Percentiles rank a stretch among this genome's conserved stretches.
These are phyloP conservation scores for Dissoconium aciculare DNA, from an alignment of 2,329 filamentous ascomycete species.

Conservation along the genomic window DNA sequence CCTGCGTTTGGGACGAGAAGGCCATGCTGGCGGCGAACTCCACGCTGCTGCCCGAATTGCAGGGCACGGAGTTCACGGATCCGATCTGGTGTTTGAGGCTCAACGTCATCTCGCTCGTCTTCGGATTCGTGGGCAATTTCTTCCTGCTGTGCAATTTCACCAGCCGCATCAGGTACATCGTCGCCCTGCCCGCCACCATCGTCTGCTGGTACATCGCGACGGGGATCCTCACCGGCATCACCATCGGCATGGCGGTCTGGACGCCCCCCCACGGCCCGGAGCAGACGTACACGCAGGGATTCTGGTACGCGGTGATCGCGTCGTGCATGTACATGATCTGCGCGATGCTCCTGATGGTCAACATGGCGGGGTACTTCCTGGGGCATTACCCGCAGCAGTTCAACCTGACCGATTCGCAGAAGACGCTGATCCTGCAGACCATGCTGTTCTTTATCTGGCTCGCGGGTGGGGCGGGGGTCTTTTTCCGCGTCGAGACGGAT, in stretches of 20 bases:
- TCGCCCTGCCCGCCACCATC: slow-evolving; percentile 74
- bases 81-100: slow-evolving; percentile 58
- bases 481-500: slow-evolving; percentile 47
- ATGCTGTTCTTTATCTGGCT: slow-evolving; percentile 75
- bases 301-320: slow-evolving; percentile 72
- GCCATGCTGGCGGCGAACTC: not conserved
- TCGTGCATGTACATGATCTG: slow-evolving; percentile 67
- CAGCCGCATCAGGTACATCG: slow-evolving; percentile 58
- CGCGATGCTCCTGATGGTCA: slow-evolving; percentile 60
- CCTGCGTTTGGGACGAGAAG: slow-evolving; percentile 12
- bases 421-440: slow-evolving; percentile 80
- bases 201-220: slow-evolving; percentile 57
- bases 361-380: slow-evolving; percentile 61
- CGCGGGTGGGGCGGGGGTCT: slow-evolving; percentile 60
- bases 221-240: slow-evolving; percentile 49
- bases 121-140: slow-evolving; percentile 64
- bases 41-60: slow-evolving; percentile 32
- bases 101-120: slow-evolving; percentile 62
- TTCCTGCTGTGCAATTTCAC: slow-evolving; percentile 83
- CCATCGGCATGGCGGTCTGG: slow-evolving; percentile 50
- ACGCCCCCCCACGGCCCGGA: slow-evolving; percentile 33
- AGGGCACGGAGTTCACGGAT: slow-evolving; percentile 46
- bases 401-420: slow-evolving; percentile 59
- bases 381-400: slow-evolving; percentile 70
- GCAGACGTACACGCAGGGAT: slow-evolving; percentile 60